Conservation (phyloP, 345 rosid species). For the Linum usitatissimum region DNA sequence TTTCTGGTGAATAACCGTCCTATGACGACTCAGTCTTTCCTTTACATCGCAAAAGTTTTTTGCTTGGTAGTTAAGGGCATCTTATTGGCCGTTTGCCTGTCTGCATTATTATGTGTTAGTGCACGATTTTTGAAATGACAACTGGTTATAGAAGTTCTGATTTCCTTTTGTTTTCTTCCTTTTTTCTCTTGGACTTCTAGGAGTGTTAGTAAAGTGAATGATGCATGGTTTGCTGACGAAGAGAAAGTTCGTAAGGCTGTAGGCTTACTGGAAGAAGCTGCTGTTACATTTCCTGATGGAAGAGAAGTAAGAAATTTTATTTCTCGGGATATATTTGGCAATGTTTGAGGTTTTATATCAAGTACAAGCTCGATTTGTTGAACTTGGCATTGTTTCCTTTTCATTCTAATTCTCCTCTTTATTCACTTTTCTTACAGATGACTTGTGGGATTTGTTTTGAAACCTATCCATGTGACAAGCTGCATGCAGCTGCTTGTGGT, state of each 20-base stretch:
- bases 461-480: slow-evolving; percentile 11
- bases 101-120: no score
- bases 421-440: slow-evolving; percentile 13
- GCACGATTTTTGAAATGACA: no score
- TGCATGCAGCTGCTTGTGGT: slow-evolving; percentile 24
- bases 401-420: not conserved
- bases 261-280: slow-evolving; percentile 20
- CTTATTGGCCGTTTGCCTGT: not conserved
- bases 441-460: slow-evolving; percentile 30
- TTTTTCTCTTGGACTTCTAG: slow-evolving; percentile 7
- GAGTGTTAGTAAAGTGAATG: slow-evolving; percentile 30
- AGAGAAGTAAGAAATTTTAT: slow-evolving; percentile 14
- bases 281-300: slow-evolving; percentile 16
- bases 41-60: not conserved
- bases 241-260: slow-evolving; percentile 21
- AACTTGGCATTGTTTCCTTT: not conserved
- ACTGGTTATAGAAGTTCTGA: not conserved
- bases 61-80: not conserved
- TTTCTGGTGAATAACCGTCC: not conserved
- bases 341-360: not conserved
- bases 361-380: not conserved
- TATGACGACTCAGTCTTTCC: not conserved
- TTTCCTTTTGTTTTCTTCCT: not conserved
- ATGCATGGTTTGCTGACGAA: slow-evolving; percentile 30
- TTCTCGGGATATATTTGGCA: not conserved